phyloP scores from a whole-genome alignment of 2,329 filamentous ascomycete genomes.

The Alternaria arbusti region DNA sequence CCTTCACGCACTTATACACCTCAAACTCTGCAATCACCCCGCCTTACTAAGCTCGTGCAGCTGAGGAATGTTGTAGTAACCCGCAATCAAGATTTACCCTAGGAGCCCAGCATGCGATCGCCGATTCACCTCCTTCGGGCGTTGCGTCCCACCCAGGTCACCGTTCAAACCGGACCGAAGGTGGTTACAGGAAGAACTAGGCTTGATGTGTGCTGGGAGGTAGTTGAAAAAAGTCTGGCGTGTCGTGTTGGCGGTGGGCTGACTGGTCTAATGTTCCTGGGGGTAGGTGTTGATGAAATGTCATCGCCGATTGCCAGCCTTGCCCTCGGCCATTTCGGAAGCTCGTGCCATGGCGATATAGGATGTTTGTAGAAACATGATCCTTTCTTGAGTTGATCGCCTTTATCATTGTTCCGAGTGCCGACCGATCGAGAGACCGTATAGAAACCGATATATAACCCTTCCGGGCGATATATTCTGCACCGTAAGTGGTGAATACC shows the following conservation, averaged over 20 bases:
- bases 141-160: background rate
- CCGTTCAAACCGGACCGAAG: background rate
- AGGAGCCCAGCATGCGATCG: conserved; percentile 11
- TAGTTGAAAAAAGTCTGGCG: background rate
- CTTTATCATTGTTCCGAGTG: background rate
- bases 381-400: background rate
- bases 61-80: background rate
- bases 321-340: conserved; percentile 5
- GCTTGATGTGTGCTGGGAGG: background rate
- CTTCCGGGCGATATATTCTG: background rate
- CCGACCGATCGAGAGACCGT: background rate
- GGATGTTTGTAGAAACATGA: background rate
- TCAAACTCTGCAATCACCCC: conserved; percentile 4
- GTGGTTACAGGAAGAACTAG: background rate
- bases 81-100: conserved; percentile 6
- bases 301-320: conserved; percentile 16
- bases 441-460: background rate
- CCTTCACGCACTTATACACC: background rate
- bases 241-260: background rate
- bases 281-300: background rate
- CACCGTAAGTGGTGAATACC: background rate
- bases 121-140: conserved; percentile 7
- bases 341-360: background rate
- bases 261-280: background rate
- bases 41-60: conserved; percentile 6